Base-by-base conservation (phyloP, 1,139 yeast species). In the Scheffersomyces titani region DNA sequence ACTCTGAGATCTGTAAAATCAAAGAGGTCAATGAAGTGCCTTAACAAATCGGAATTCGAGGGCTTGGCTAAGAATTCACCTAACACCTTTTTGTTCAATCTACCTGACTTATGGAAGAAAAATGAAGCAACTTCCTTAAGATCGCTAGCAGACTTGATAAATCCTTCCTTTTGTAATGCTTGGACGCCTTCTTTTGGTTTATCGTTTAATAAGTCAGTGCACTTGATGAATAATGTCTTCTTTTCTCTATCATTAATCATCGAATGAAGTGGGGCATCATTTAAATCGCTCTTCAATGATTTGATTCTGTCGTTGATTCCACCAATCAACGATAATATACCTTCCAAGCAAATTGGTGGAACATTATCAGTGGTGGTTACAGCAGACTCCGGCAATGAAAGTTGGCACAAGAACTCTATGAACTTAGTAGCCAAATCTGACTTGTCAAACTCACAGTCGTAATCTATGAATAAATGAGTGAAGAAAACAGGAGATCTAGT, bases 331-430 rank as follows among this genome's bases (percentile, higher is more conserved):
- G 90, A 82, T 44, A 94, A 77, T 3, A 94, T 72, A 1, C 98
- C 97, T 66, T 94, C 98, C 52, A 94, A 77, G 66, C 98, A 94
- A 11, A 93, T 82, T 0, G 98, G 98, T 0, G 99, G 98, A 1
- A 94, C 97, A 65, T 86, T 88, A 47, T 90, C 91, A 0, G 98
- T 90, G 0, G 97, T 88, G 65, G 83, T 77, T 6, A 74, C 63
- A 0, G 97, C 94, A 20, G 92, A 83, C 64, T 91, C 96, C 0
- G 97, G 96, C 52, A 90, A 81, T 0, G 97, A 87, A 49, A 91
- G 77, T 55, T 89, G 83, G 59, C 97, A 87, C 55, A 96, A 78
- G 55, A 89, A 85, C 52, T 89, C 89, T 53, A 94, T 71, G 30
- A 90, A 75, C 50, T 85, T 84, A 22, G 82, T 83, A n/a, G 96